Conservation (phyloP, 495 filamentous ascomycete species). For the Bombardia bombarda region DNA sequence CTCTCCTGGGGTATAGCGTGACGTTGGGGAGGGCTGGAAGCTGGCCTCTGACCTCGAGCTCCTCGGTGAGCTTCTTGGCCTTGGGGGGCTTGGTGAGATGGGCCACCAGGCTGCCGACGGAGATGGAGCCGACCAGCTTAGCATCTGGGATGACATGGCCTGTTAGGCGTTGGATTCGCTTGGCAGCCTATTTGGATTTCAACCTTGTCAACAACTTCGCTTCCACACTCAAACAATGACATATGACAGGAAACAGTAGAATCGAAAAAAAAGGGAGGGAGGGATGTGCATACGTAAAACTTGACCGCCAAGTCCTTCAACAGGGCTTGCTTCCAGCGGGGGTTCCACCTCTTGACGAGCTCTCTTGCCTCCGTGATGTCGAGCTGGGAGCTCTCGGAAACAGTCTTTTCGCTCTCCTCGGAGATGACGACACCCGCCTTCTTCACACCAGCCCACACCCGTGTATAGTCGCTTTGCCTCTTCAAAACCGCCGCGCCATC, state of each 20-base stretch:
- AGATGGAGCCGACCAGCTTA: conserved; percentile 44
- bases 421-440: too few species aligned
- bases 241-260: too few species aligned
- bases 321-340: conserved; percentile 45
- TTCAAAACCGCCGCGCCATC: conserved; percentile 19
- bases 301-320: conserved; percentile 54
- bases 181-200: conserved; percentile 61
- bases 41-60: conserved; percentile 30
- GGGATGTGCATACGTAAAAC: conserved; percentile 49
- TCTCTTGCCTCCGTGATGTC: conserved; percentile 18
- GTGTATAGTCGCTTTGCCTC: conserved; percentile 4
- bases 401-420: too few species aligned
- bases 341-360: conserved; percentile 30
- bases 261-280: neutral
- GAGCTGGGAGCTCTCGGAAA: too few species aligned
- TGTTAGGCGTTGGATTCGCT: conserved; percentile 69
- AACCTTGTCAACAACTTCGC: too few species aligned
- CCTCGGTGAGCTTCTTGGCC: conserved; percentile 44
- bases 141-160: conserved; percentile 66
- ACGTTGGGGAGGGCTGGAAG: conserved; percentile 60
- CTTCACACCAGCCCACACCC: conserved; percentile 4
- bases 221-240: too few species aligned
- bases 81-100: conserved; percentile 50
- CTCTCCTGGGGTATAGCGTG: conserved; percentile 47
- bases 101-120: conserved; percentile 47